Evolutionary conservation across 2,329 filamentous ascomycete species (phyloP), one percentile per base, ranked within the genome.

Genomic region (Amesomyces nigricolor): DNA sequence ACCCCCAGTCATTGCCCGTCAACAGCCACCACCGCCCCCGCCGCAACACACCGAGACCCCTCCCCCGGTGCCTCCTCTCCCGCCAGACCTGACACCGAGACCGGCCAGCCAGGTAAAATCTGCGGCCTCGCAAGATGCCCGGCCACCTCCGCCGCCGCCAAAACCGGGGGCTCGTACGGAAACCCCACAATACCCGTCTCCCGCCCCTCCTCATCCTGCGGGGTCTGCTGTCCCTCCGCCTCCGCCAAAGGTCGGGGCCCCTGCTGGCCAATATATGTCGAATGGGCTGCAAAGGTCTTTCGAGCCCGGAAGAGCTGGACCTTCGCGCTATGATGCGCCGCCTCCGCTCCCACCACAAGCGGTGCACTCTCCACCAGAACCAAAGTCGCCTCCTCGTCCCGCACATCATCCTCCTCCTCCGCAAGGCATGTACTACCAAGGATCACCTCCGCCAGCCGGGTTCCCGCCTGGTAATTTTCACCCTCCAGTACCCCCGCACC

Each of bases 1-100:
- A 66, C 94, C 94, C 8, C 94, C 94, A 0, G 89, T 97, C 4
- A 84, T 94, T 58, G 84, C 91, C 35, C 85, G 84, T 62, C 84
- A 84, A 61, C 78, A 79, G 64, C 75, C 77, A 67, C 71, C 60
- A 50, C 70, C 70, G 40, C 64, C 70, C 22, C 66, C 70, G 13
- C 65, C 71, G n/a, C 68, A 71, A 19, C 68, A 63, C 54, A 56
- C 62, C 14, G 62, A 67, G 29, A 73, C 76, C 55, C 83, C 85
- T 47, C 87, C 87, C 87, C 84, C 86, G 11, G 71, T 87, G n/a
- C 88, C 88, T 57, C 87, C 88, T 52, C 75, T 87, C 16, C 88
- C 87, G 8, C 82, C 83, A 26, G 85, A 87, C 64, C 73, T 86
- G 56, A 72, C 75, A 45, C 70, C 75, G 52, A 71, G 70, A 29